These are phyloP conservation scores for Leccinum subspadiceum DNA, from an alignment of 1,284 basidiomycete genomes.

Conservation along the genomic window DNA sequence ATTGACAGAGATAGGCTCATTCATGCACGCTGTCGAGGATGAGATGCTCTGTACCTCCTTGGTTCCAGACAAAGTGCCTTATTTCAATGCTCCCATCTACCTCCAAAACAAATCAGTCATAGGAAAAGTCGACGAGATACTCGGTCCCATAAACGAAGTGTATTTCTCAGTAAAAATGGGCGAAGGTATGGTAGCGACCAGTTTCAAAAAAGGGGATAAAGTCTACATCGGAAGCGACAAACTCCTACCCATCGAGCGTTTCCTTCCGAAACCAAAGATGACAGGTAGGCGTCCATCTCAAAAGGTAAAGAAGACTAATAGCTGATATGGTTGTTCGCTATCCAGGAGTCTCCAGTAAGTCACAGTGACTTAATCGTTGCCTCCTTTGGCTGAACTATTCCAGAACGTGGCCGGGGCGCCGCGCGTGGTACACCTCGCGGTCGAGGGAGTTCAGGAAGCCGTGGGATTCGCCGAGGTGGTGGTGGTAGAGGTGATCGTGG, in stretches of 20 bases:
- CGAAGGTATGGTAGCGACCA: conserved; percentile 91
- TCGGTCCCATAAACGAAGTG: conserved; percentile 98
- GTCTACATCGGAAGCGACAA: conserved; percentile 97
- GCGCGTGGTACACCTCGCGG: conserved; percentile 40
- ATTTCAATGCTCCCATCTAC: conserved; percentile 99
- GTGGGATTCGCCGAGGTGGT: conserved; percentile 44
- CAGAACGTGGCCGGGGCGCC: conserved; percentile 58
- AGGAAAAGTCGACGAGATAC: conserved; percentile 95
- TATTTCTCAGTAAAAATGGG: conserved; percentile 99
- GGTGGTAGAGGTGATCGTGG: conserved; percentile 45
- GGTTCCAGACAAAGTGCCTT: conserved; percentile 89
- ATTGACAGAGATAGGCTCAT: conserved; percentile 77
- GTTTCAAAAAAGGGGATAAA: conserved; percentile 97
- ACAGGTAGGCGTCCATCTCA: conserved; percentile 45
- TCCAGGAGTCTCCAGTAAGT: conserved; percentile 52
- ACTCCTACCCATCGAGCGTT: conserved; percentile 93
- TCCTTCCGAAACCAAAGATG: conserved; percentile 95
- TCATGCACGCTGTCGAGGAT: conserved; percentile 94
- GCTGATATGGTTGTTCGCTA: background rate
- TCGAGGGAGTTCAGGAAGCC: conserved; percentile 45
- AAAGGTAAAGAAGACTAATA: conserved; percentile 4
- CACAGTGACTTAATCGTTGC: conserved; percentile 1
- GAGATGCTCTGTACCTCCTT: conserved; percentile 96
- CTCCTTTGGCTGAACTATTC: conserved; percentile 6
- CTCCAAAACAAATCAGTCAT: conserved; percentile 96